Percentiles rank a stretch among this genome's conserved stretches.
phyloP scores from a whole-genome alignment of 1,284 basidiomycete genomes.

The Somion occarium region DNA sequence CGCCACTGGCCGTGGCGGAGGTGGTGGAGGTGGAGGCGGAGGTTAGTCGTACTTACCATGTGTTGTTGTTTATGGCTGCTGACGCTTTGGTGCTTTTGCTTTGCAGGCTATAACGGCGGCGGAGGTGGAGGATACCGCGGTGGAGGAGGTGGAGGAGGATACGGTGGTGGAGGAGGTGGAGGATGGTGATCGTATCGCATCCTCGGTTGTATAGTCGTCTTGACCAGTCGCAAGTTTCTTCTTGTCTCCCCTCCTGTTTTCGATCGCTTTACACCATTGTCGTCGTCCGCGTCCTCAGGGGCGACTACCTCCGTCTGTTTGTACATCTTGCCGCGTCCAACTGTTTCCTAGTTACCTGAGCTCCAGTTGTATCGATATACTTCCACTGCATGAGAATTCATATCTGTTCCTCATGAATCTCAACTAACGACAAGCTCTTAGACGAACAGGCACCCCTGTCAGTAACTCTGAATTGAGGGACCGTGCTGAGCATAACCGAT shows the following conservation, averaged over 20 bases:
- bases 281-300: too few species aligned
- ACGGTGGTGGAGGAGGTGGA: slow-evolving; percentile 22
- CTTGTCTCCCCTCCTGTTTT: not conserved
- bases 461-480: too few species aligned
- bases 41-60: not conserved
- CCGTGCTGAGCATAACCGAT: too few species aligned
- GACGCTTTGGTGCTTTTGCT: slow-evolving; percentile 21
- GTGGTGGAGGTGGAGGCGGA: slow-evolving; percentile 46
- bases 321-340: too few species aligned
- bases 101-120: slow-evolving; percentile 31
- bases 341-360: too few species aligned
- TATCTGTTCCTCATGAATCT: too few species aligned
- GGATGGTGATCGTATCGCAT: not conserved
- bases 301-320: too few species aligned
- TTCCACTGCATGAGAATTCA: too few species aligned
- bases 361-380: too few species aligned
- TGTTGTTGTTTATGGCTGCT: not conserved
- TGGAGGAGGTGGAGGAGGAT: slow-evolving; percentile 21
- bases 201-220: not conserved
- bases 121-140: slow-evolving; percentile 24
- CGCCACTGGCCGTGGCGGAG: slow-evolving; percentile 77
- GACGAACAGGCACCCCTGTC: too few species aligned
- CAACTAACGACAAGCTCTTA: too few species aligned
- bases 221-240: not conserved
- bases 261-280: too few species aligned